phyloP scores from a whole-genome alignment of 2,329 filamentous ascomycete species.

The Arthrocladium fulminans region DNA sequence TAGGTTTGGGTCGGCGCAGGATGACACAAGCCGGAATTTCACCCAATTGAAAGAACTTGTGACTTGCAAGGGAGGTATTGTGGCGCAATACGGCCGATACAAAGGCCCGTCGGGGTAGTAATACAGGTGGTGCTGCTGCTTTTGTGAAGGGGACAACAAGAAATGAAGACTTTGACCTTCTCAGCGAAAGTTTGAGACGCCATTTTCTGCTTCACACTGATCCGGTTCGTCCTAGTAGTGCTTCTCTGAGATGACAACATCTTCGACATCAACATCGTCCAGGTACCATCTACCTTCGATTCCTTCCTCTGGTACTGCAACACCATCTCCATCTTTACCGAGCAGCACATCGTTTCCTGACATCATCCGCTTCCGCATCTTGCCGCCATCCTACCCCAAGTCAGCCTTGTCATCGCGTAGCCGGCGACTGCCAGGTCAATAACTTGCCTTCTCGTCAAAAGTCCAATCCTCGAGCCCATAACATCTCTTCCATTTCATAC shows the following conservation, averaged over 20 bases:
- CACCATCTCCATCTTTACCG: slow-evolving; percentile 33
- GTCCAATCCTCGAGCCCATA: slow-evolving; percentile 60
- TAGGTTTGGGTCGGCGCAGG: too few relatives aligned
- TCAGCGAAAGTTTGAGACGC: too few relatives aligned
- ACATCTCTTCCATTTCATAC: slow-evolving; percentile 67
- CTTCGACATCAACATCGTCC: slow-evolving; percentile 35
- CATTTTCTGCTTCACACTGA: too few relatives aligned
- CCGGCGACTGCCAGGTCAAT: not conserved
- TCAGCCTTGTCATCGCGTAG: not conserved
- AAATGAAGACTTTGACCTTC: too few relatives aligned
- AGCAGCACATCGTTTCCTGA: slow-evolving; percentile 39
- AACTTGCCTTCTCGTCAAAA: slow-evolving; percentile 28
- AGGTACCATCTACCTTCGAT: slow-evolving; percentile 37
- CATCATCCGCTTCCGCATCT: slow-evolving; percentile 42
- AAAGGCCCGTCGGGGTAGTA: too few relatives aligned
- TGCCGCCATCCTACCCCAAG: slow-evolving; percentile 22
- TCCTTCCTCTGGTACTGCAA: slow-evolving; percentile 19
- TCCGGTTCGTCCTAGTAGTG: slow-evolving; percentile 20
- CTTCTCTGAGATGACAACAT: slow-evolving; percentile 22
- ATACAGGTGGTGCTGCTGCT: too few relatives aligned
- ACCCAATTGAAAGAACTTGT: too few relatives aligned
- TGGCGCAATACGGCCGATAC: too few relatives aligned
- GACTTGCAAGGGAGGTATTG: too few relatives aligned
- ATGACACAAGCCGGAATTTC: too few relatives aligned
- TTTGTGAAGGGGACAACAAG: too few relatives aligned